Evolutionary conservation across 306 rosid genomes (phyloP).

Genomic region (Betula pendula): DNA sequence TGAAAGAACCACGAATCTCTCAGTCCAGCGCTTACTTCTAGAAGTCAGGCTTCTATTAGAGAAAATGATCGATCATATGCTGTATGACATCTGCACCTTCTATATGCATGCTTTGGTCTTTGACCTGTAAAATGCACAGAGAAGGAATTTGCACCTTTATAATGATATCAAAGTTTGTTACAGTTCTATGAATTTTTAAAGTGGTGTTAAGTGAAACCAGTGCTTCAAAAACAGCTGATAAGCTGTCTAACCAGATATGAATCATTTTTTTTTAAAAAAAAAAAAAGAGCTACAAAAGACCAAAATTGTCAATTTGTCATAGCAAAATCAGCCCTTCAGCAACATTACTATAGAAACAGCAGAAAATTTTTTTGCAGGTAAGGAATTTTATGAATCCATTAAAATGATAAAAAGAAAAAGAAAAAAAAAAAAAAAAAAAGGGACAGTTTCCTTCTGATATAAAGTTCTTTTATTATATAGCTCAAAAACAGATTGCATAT

Average conservation of each 20-base stretch:
- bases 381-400: background rate
- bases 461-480: background rate
- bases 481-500: background rate
- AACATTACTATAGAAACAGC: background rate
- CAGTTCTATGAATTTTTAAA: background rate
- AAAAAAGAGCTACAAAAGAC: background rate
- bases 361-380: background rate
- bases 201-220: background rate
- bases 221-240: background rate
- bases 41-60: slow-evolving; percentile 32
- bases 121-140: slow-evolving; percentile 57
- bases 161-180: background rate
- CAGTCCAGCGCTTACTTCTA: background rate
- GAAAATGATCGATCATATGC: slow-evolving; percentile 89
- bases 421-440: too few relatives aligned
- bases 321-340: background rate
- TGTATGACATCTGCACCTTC: slow-evolving; percentile 95
- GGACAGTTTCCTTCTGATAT: background rate
- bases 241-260: background rate
- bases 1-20: slow-evolving; percentile 12
- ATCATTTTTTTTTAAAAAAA: background rate
- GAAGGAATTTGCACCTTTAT: background rate
- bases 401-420: too few relatives aligned
- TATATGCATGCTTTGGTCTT: slow-evolving; percentile 60
- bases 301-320: background rate